Evolutionary conservation across 352 stramenopile genomes (phyloP).

Genomic region (Hyphochytrium catenoides): DNA sequence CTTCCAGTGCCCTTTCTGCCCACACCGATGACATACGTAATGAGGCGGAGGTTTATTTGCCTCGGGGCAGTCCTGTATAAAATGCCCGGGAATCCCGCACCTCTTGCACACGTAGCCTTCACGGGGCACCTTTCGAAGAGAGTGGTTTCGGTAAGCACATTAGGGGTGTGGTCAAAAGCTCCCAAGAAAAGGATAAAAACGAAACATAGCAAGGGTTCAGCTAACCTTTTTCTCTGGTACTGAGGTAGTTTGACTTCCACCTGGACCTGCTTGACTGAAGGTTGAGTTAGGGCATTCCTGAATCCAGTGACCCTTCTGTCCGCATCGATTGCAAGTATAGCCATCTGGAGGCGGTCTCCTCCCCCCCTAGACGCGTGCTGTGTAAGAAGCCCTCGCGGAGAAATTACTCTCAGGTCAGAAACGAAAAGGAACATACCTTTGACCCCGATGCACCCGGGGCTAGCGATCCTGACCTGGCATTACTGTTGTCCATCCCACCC

Average conservation of each 20-base stretch:
- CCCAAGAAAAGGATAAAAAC: no score
- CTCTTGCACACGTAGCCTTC: slow-evolving; percentile 60
- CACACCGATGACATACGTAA: slow-evolving; percentile 62
- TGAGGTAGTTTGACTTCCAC: no score
- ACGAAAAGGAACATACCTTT: no score
- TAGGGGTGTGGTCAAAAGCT: no score
- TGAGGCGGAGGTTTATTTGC: slow-evolving; percentile 43
- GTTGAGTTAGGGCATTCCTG: slow-evolving; percentile 60
- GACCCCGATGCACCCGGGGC: background rate
- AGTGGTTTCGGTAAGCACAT: slow-evolving; percentile 6
- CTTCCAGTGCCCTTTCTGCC: slow-evolving; percentile 64
- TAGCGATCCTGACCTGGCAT: slow-evolving; percentile 10
- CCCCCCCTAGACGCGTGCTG: slow-evolving; percentile 7
- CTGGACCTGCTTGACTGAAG: no score
- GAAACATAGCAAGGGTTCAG: no score
- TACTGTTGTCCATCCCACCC: slow-evolving; percentile 24
- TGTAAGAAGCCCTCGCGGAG: slow-evolving; percentile 5
- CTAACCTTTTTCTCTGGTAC: no score
- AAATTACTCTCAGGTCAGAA: background rate
- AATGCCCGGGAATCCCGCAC: slow-evolving; percentile 52
- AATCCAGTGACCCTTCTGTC: slow-evolving; percentile 59
- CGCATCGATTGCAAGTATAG: slow-evolving; percentile 62
- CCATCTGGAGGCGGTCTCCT: slow-evolving; percentile 39
- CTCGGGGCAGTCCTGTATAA: slow-evolving; percentile 58
- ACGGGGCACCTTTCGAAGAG: slow-evolving; percentile 19